These are phyloP conservation scores for Naegleria lovaniensis DNA, from an alignment of 208 protist species.

Conservation along the genomic window DNA sequence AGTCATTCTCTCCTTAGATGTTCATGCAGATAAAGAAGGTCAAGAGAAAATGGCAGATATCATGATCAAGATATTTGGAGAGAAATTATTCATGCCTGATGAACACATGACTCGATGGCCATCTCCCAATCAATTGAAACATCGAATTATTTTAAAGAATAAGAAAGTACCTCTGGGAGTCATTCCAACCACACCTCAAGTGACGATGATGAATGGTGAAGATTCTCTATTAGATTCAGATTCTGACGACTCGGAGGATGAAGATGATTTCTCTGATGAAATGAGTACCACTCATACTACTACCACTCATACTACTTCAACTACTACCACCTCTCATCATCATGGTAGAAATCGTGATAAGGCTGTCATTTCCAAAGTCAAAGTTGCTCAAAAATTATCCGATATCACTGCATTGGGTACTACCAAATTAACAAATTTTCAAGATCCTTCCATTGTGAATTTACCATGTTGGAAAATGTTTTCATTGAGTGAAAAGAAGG, in stretches of 20 bases:
- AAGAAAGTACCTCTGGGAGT: not conserved
- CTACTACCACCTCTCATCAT: no score
- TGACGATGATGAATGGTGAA: no score
- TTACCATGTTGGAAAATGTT: not conserved
- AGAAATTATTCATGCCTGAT: not conserved
- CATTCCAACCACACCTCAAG: no score
- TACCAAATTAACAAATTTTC: not conserved
- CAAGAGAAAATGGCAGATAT: conserved; percentile 57
- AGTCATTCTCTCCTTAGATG: conserved; percentile 64
- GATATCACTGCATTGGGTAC: not conserved
- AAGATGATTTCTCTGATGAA: not conserved
- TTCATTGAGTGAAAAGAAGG: not conserved
- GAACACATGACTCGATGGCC: not conserved
- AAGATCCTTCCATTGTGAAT: no score
- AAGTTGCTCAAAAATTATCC: not conserved
- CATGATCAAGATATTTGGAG: conserved; percentile 45
- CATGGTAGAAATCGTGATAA: no score
- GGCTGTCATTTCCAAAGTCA: not conserved
- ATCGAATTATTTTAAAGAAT: not conserved
- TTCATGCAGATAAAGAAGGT: conserved; percentile 54
- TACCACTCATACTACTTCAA: no score
- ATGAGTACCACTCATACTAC: no score
- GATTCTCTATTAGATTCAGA: no score
- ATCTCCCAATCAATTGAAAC: not conserved
- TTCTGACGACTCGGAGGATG: not conserved